These are phyloP conservation scores for Stenogyne calaminthoides DNA, from an alignment of 305 asterid species.

Conservation along the genomic window DNA sequence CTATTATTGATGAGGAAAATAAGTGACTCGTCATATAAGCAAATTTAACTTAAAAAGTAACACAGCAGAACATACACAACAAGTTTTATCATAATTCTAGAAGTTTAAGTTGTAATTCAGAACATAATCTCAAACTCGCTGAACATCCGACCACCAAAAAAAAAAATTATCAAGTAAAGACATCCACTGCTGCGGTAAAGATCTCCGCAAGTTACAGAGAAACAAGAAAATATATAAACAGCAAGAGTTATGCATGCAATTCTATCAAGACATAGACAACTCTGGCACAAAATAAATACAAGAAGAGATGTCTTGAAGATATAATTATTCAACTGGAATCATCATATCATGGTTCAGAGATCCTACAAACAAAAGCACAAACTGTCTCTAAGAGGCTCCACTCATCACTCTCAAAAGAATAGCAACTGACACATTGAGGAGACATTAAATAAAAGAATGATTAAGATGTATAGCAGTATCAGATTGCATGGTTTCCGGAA, in stretches of 20 bases:
- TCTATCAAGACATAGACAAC: background rate
- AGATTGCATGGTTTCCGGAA: conserved; percentile 10
- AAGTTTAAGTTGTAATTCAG: conserved; percentile 2
- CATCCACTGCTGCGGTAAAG: background rate
- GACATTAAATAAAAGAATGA: background rate
- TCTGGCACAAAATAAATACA: background rate
- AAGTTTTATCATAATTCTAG: conserved; percentile 6
- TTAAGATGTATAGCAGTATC: background rate
- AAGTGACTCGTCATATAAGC: conserved; percentile 17
- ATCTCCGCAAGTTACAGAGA: background rate
- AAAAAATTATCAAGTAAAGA: background rate
- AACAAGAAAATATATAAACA: conserved; percentile 15
- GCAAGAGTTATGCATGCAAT: background rate
- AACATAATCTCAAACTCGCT: background rate
- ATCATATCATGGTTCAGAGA: background rate
- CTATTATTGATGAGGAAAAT: conserved; percentile 40
- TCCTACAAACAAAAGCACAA: background rate
- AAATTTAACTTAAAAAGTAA: conserved; percentile 22
- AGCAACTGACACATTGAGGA: conserved; percentile 16
- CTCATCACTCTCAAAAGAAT: conserved; percentile 7
- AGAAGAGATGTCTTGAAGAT: background rate
- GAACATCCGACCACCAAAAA: background rate
- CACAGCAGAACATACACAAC: background rate
- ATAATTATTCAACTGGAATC: background rate
- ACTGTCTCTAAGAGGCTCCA: conserved; percentile 12